Evolutionary conservation across 2,329 filamentous ascomycete genomes (phyloP).

Genomic region (Diaporthe longicolla): DNA sequence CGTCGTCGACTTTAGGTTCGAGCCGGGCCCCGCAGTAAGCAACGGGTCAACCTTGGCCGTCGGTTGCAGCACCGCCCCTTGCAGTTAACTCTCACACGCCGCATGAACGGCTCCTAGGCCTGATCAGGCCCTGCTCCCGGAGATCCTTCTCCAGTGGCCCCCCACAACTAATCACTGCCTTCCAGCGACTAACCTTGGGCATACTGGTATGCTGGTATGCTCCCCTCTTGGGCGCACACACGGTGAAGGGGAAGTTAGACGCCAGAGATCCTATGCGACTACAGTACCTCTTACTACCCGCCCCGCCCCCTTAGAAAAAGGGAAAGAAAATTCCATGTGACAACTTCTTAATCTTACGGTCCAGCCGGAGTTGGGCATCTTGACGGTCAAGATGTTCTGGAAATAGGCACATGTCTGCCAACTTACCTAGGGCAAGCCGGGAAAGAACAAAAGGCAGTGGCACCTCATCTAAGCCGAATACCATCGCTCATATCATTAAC

Average conservation of each 20-base stretch:
- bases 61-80: not conserved
- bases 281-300: not conserved
- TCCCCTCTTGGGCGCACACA: not conserved
- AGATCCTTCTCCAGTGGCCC: not conserved
- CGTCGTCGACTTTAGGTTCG: slow-evolving; percentile 25
- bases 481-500: not conserved
- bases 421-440: too few relatives aligned
- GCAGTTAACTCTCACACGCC: too few relatives aligned
- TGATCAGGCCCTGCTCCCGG: slow-evolving; percentile 2
- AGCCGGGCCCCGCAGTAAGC: slow-evolving; percentile 23
- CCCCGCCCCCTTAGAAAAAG: too few relatives aligned
- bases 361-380: too few relatives aligned
- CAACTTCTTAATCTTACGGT: not conserved
- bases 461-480: not conserved
- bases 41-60: slow-evolving; percentile 26
- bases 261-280: not conserved
- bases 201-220: not conserved
- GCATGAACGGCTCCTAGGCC: not conserved
- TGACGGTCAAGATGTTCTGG: not conserved
- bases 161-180: too few relatives aligned
- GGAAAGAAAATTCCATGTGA: too few relatives aligned
- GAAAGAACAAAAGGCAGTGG: not conserved
- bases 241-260: not conserved
- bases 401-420: not conserved
- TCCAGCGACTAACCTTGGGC: too few relatives aligned